Evolutionary conservation across 768 basidiomycete species (phyloP).

Genomic region (Boletus tylopilopsis): DNA sequence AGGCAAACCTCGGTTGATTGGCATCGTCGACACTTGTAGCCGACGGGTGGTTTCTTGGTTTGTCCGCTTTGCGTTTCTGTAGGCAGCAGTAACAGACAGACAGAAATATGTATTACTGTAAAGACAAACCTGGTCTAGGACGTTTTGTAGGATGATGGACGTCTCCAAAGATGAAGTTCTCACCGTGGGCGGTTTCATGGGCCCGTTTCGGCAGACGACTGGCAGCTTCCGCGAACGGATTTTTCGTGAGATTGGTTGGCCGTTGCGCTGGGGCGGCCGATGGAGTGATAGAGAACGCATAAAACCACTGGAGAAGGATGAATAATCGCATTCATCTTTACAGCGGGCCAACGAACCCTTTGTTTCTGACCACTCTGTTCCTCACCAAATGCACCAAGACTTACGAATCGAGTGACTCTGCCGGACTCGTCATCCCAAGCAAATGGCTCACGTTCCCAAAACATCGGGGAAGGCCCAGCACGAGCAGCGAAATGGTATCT

Average conservation of each 20-base stretch:
- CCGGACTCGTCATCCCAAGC: slow-evolving; percentile 71
- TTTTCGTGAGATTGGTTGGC: slow-evolving; percentile 65
- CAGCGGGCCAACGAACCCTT: slow-evolving; percentile 52
- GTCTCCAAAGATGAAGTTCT: slow-evolving; percentile 71
- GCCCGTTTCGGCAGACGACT: slow-evolving; percentile 49
- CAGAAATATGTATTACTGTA: neutral
- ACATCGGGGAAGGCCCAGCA: slow-evolving; percentile 62
- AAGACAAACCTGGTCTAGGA: slow-evolving; percentile 46
- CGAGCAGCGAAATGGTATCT: slow-evolving; percentile 82
- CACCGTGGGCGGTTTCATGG: slow-evolving; percentile 42
- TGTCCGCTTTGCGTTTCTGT: slow-evolving; percentile 34
- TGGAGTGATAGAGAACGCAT: slow-evolving; percentile 86
- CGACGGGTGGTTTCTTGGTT: slow-evolving; percentile 57
- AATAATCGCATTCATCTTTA: slow-evolving; percentile 4
- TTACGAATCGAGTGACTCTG: slow-evolving; percentile 71
- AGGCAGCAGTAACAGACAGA: neutral
- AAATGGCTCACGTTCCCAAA: slow-evolving; percentile 96
- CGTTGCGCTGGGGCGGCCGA: slow-evolving; percentile 37
- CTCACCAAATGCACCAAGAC: slow-evolving; percentile 83
- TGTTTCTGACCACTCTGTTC: slow-evolving; percentile 68
- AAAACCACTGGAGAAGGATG: slow-evolving; percentile 75
- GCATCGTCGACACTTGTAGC: slow-evolving; percentile 77
- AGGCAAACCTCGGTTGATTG: slow-evolving; percentile 68
- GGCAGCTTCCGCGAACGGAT: slow-evolving; percentile 55
- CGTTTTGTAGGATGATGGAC: slow-evolving; percentile 57